A percentile compares a stretch with the other conserved stretches of the same genome.
These are phyloP conservation scores for Penicillium palitans DNA, from an alignment of 2,329 filamentous ascomycete genomes.

Conservation along the genomic window DNA sequence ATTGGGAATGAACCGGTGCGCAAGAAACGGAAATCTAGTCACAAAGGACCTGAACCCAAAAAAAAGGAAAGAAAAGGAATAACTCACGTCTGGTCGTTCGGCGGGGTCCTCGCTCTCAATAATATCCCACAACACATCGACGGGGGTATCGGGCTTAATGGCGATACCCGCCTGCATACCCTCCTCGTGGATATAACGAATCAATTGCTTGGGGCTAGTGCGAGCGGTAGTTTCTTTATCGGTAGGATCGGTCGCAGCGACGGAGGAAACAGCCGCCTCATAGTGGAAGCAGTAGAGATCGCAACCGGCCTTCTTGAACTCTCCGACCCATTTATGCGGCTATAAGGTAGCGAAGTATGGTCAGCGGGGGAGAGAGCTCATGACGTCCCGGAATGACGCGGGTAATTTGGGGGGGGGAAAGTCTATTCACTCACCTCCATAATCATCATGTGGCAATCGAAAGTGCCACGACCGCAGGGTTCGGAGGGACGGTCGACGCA, in stretches of 20 bases:
- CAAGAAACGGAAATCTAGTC: neutral
- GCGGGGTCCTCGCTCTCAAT: constrained; percentile 69
- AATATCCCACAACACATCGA: constrained; percentile 90
- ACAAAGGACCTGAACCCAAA: neutral
- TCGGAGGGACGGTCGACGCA: constrained; percentile 75
- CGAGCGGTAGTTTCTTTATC: constrained; percentile 63
- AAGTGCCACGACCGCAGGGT: constrained; percentile 78
- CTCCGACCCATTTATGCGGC: constrained; percentile 98
- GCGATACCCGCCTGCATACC: constrained; percentile 92
- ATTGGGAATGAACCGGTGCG: neutral
- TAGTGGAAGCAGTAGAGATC: constrained; percentile 99
- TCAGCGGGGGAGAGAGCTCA: constrained; percentile 8
- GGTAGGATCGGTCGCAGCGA: constrained; percentile 77
- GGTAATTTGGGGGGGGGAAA: neutral
- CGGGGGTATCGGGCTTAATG: constrained; percentile 87
- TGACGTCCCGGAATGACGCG: neutral
- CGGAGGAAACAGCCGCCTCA: constrained; percentile 83
- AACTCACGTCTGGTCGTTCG: constrained; percentile 87
- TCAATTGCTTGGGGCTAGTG: constrained; percentile 81
- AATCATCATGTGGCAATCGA: constrained; percentile 99
- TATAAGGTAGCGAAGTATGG: constrained; percentile 39
- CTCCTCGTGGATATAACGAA: constrained; percentile 84
- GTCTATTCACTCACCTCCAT: constrained; percentile 66
- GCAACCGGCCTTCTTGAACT: constrained; percentile 90
- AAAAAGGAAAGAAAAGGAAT: too few relatives aligned